Base-by-base conservation (phyloP, 78 protist genomes). In the Bigelowiella natans region DNA sequence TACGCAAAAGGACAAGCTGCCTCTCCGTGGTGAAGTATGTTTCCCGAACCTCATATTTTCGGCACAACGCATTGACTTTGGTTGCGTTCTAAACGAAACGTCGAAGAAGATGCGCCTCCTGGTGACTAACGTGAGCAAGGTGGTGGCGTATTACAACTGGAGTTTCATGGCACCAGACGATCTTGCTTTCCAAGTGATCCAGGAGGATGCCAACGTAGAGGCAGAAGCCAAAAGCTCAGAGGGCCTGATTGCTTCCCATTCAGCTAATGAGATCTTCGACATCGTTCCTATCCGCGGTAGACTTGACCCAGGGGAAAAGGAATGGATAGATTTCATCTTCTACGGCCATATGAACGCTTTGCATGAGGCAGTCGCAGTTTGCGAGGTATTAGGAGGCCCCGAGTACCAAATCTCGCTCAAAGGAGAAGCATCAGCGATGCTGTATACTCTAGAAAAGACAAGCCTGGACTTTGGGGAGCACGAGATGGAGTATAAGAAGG, bases 351-450 rank as follows among this genome's bases (percentile, higher is more conserved):
- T 82, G 2, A 92, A 82, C 39, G 1, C 31, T 37, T 36, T 36
- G 90, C 29, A 26, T 87, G 1, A 34, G 0, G 94, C 93, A 36
- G 7, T 91, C n/a, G 95, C 95, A 2, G 40, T 89, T 31, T 93
- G 95, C 84, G 89, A 36, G 31, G 94, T 95, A 1, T 88, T 36
- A 36, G 97, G 95, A 38, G 97, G 97, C 31, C 95, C 97, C 1
- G 82, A 37, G 40, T 94, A 94, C 83, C 64, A 36, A 36, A 26
- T 95, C 37, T 29, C n/a, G 87, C 93, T 95, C 83, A 0, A 0
- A 38, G 97, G 94, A 39, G 91, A 87, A 51, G 87, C 95, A 0
- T 30, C 92, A 37, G 1, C 82, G 18, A 64, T 95, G 38, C 73
- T 38, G 39, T 95, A 85, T 93, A 29, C 1, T 39, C 86, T 95